phyloP scores from a whole-genome alignment of 345 rosid genomes.

The Aquilaria sinensis region DNA sequence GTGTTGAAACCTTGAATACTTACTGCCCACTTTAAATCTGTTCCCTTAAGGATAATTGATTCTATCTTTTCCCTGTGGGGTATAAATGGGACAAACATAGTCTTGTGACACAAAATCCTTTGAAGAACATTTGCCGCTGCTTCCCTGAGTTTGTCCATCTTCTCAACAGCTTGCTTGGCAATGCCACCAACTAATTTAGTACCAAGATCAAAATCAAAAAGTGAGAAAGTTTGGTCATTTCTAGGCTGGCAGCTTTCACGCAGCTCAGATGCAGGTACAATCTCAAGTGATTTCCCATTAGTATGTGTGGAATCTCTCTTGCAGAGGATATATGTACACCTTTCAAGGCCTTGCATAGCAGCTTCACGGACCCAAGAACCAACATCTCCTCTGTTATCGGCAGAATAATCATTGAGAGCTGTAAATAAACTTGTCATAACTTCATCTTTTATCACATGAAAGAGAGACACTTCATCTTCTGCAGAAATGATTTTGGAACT shows the following conservation, averaged over 20 bases:
- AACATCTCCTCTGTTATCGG: conserved; percentile 95
- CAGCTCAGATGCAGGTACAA: conserved; percentile 18
- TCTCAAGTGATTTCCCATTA: conserved; percentile 8
- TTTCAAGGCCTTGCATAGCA: conserved; percentile 87
- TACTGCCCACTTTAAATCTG: conserved; percentile 71
- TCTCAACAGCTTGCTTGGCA: conserved; percentile 87
- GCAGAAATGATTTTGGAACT: conserved; percentile 16
- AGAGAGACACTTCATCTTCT: conserved; percentile 43
- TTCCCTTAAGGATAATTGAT: conserved; percentile 50
- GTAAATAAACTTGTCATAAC: conserved; percentile 71
- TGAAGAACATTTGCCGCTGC: conserved; percentile 73
- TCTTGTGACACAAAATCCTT: conserved; percentile 57
- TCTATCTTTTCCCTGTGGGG: conserved; percentile 66
- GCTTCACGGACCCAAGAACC: conserved; percentile 99
- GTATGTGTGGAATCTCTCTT: conserved; percentile 21
- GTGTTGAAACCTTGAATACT: conserved; percentile 11
- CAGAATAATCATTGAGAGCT: conserved; percentile 93
- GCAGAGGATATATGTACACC: conserved; percentile 74
- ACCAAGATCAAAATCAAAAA: conserved; percentile 64
- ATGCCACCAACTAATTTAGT: conserved; percentile 52
- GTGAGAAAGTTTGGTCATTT: conserved; percentile 16
- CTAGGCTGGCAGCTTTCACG: conserved; percentile 18
- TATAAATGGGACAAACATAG: conserved; percentile 50
- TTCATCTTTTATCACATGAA: conserved; percentile 60
- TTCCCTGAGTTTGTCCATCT: conserved; percentile 94